Percentiles rank a stretch among this genome's conserved stretches.
Conservation (phyloP, 202 grass and related monocot species). For the Eragrostis tef region DNA sequence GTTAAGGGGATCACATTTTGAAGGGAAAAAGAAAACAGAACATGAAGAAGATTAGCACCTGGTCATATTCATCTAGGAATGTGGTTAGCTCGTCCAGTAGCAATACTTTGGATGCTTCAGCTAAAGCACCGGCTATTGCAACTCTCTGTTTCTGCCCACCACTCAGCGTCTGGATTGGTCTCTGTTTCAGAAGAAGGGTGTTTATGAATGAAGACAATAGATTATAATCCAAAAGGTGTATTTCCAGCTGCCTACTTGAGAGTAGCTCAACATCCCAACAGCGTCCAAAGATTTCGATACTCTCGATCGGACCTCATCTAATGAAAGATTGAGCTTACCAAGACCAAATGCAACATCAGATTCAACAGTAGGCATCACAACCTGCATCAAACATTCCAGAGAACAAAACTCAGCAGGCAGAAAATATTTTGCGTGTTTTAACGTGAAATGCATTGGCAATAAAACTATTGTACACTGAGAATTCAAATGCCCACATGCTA, state of each 20-base stretch:
- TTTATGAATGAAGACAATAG: conserved; percentile 52
- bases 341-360: conserved; percentile 95
- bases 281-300: conserved; percentile 74
- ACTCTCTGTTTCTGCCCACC: conserved; percentile 98
- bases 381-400: conserved; percentile 47
- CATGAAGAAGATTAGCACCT: conserved; percentile 51
- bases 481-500: not conserved
- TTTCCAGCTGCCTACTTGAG: conserved; percentile 68
- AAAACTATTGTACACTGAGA: not conserved
- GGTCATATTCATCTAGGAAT: conserved; percentile 93
- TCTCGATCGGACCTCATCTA: conserved; percentile 76
- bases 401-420: conserved; percentile 3
- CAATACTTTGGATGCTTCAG: conserved; percentile 86
- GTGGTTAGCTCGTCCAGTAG: conserved; percentile 90
- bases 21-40: too few relatives aligned
- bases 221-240: conserved; percentile 55
- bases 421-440: not conserved
- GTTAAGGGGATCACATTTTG: not conserved
- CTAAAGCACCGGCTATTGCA: conserved; percentile 93
- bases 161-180: conserved; percentile 91
- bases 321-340: conserved; percentile 83
- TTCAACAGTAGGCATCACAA: conserved; percentile 93
- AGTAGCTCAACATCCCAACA: conserved; percentile 83
- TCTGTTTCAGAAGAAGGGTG: conserved; percentile 66
- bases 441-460: conserved; percentile 17